These are phyloP conservation scores for Diaporthe sp. DNA, from an alignment of 2,329 filamentous ascomycete genomes.

Conservation along the genomic window DNA sequence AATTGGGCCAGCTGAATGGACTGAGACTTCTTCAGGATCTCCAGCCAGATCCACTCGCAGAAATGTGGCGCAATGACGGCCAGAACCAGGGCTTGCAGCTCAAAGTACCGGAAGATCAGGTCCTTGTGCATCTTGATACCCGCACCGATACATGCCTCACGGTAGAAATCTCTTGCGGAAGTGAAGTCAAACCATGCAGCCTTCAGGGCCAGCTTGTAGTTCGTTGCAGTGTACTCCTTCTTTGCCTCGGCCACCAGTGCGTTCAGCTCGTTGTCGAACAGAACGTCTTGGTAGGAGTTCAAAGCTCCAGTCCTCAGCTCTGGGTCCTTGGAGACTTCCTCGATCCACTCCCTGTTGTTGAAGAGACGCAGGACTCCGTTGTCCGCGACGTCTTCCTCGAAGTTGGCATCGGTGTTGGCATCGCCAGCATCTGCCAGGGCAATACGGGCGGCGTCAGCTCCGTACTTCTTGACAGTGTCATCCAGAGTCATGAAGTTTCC, in stretches of 20 bases:
- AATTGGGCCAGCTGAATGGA: conserved; percentile 86
- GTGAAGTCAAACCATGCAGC: conserved; percentile 91
- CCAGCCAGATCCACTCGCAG: conserved; percentile 94
- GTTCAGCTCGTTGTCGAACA: conserved; percentile 97
- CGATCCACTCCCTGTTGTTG: conserved; percentile 87
- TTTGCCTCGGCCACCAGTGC: conserved; percentile 82
- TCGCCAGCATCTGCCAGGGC: conserved; percentile 81
- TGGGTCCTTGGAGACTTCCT: conserved; percentile 82
- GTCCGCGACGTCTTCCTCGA: conserved; percentile 95
- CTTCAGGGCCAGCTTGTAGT: conserved; percentile 91
- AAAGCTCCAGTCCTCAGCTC: conserved; percentile 82
- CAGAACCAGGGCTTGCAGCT: conserved; percentile 87
- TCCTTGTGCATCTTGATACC: conserved; percentile 90
- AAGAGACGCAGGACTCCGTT: conserved; percentile 89
- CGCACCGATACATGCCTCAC: conserved; percentile 82
- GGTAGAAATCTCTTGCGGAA: conserved; percentile 90
- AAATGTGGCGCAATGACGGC: conserved; percentile 92
- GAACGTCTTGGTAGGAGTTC: conserved; percentile 84
- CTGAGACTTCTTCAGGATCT: conserved; percentile 82
- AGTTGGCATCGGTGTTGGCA: conserved; percentile 95
- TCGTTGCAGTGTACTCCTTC: conserved; percentile 82
- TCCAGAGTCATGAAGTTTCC: conserved; percentile 96
- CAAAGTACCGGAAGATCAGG: conserved; percentile 83
- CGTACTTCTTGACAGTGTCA: conserved; percentile 91
- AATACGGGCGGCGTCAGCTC: conserved; percentile 78